phyloP scores from a whole-genome alignment of 805 yeast genomes.

The Ogataea nonfermentans region DNA sequence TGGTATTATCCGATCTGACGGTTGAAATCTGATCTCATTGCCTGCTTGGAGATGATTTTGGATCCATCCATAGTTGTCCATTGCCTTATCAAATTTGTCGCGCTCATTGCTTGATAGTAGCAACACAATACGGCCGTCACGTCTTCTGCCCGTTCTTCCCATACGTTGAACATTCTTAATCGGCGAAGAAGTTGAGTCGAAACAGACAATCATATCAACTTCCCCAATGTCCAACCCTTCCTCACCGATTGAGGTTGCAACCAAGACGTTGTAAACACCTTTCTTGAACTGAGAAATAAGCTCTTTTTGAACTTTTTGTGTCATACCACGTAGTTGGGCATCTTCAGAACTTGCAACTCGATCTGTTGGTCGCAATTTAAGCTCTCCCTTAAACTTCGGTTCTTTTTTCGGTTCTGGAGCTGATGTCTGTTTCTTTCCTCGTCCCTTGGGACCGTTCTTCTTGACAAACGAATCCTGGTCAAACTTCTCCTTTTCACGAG shows the following conservation, averaged over 20 bases:
- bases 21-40: slow-evolving; percentile 40
- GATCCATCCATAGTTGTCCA: slow-evolving; percentile 76
- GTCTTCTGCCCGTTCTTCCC: slow-evolving; percentile 97
- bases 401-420: slow-evolving; percentile 29
- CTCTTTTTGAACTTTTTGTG: slow-evolving; percentile 81
- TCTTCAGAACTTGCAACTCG: slow-evolving; percentile 65
- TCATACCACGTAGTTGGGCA: slow-evolving; percentile 84
- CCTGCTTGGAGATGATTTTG: slow-evolving; percentile 63
- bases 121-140: slow-evolving; percentile 80
- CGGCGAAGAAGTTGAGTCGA: slow-evolving; percentile 90
- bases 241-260: slow-evolving; percentile 97
- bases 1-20: slow-evolving; percentile 72
- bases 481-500: slow-evolving; percentile 68
- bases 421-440: slow-evolving; percentile 34
- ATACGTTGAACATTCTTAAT: slow-evolving; percentile 91
- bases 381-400: slow-evolving; percentile 26
- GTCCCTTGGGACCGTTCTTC: slow-evolving; percentile 42
- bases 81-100: slow-evolving; percentile 74
- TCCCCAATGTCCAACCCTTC: slow-evolving; percentile 99
- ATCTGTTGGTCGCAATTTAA: slow-evolving; percentile 34
- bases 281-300: slow-evolving; percentile 68
- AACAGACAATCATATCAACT: slow-evolving; percentile 90
- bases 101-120: slow-evolving; percentile 78
- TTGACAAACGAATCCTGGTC: slow-evolving; percentile 51
- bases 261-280: slow-evolving; percentile 75